Conservation (phyloP, 768 basidiomycete species). For the Termitomyces sp. region DNA sequence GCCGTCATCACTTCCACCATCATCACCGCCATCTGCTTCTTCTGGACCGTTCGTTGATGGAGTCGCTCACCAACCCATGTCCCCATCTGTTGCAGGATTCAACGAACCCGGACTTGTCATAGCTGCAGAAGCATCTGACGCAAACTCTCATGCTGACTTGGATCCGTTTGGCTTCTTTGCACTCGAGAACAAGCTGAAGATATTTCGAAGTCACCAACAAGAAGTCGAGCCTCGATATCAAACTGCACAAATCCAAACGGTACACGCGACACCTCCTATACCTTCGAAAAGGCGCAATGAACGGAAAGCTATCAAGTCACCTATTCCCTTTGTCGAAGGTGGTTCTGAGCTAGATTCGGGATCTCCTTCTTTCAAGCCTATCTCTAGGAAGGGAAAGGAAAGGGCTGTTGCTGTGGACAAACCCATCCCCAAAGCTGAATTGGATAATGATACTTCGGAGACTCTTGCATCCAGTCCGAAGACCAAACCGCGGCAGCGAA, state of each 20-base stretch:
- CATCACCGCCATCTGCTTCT: constrained; percentile 17
- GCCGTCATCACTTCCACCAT: constrained; percentile 16
- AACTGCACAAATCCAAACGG: not conserved
- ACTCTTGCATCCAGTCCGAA: not conserved
- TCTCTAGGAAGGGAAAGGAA: constrained; percentile 13
- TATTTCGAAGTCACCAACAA: constrained; percentile 10
- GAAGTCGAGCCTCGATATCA: constrained; percentile 6
- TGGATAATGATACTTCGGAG: not conserved
- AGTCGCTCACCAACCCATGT: not conserved
- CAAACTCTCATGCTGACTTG: constrained; percentile 27
- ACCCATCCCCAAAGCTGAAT: constrained; percentile 1
- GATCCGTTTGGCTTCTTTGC: constrained; percentile 62
- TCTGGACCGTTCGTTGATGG: constrained; percentile 4
- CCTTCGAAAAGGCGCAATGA: constrained; percentile 34
- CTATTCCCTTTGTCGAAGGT: constrained; percentile 25
- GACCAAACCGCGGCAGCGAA: not conserved
- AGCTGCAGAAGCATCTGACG: constrained; percentile 10
- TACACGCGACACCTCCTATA: constrained; percentile 27
- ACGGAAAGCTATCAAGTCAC: constrained; percentile 25
- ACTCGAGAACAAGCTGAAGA: constrained; percentile 50
- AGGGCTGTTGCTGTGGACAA: constrained; percentile 7
- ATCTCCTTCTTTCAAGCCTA: constrained; percentile 33
- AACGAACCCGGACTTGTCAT: constrained; percentile 3
- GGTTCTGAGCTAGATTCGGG: constrained; percentile 30
- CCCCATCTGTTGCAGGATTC: not conserved